Conservation (phyloP, 148 eudicot genomes). For the Cornus suecica region DNA sequence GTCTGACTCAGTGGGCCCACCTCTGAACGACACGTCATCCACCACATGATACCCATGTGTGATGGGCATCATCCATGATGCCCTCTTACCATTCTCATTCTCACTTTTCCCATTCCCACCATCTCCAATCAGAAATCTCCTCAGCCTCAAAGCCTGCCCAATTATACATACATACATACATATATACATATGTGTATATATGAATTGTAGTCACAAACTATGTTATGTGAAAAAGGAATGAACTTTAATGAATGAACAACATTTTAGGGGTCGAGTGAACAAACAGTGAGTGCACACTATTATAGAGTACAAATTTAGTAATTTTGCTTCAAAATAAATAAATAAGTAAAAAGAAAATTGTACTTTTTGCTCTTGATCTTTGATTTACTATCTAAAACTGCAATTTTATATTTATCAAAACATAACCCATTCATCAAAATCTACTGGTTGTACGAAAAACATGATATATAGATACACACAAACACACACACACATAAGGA, state of each 20-base stretch:
- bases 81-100: constrained; percentile 25
- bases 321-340: no score
- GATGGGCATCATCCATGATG: constrained; percentile 64
- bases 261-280: neutral
- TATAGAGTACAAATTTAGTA: neutral
- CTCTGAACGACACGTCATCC: constrained; percentile 29
- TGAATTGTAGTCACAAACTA: no score
- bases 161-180: no score
- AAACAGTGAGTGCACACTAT: neutral
- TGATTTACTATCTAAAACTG: neutral
- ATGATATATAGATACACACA: neutral
- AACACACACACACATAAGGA: neutral
- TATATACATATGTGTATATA: neutral
- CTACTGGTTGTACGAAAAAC: neutral
- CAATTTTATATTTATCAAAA: neutral
- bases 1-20: constrained; percentile 16
- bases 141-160: constrained; percentile 37
- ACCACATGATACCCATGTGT: constrained; percentile 62
- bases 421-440: neutral
- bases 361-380: neutral
- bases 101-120: constrained; percentile 13
- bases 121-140: constrained; percentile 20
- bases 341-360: no score
- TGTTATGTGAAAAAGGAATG: no score
- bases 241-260: no score